These are phyloP conservation scores for Flaveria bidentis DNA, from an alignment of 129 eudicot genomes.

Conservation along the genomic window DNA sequence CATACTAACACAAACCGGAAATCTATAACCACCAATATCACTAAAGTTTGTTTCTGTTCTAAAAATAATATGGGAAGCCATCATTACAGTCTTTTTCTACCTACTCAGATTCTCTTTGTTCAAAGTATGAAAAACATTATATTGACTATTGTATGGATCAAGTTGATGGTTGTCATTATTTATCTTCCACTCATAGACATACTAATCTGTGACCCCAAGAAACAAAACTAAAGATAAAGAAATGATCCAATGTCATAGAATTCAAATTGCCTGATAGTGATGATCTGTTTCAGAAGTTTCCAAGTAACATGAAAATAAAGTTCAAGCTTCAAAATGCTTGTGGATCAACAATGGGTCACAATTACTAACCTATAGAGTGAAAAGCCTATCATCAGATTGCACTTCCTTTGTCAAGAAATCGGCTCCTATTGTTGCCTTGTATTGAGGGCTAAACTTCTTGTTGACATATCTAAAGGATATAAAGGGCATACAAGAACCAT, in stretches of 20 bases:
- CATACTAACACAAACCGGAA: not conserved
- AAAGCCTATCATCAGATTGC: constrained; percentile 94
- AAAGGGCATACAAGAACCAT: constrained; percentile 46
- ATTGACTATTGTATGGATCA: not conserved
- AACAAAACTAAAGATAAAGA: not conserved
- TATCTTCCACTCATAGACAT: not conserved
- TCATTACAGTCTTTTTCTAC: not conserved
- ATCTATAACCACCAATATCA: not conserved
- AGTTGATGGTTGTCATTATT: not conserved
- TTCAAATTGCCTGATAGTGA: not conserved
- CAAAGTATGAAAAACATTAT: not conserved
- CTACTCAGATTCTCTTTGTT: not conserved
- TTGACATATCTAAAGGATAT: constrained; percentile 70
- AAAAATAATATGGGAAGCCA: not conserved
- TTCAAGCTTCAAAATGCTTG: not conserved
- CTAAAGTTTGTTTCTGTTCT: not conserved
- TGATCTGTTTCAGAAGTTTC: not conserved
- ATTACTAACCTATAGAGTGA: constrained; percentile 83
- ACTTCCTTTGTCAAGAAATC: constrained; percentile 99
- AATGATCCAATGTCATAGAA: not conserved
- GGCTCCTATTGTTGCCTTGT: constrained; percentile 98
- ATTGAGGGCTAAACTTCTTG: constrained; percentile 95
- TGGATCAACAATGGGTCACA: not conserved
- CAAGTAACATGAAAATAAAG: not conserved
- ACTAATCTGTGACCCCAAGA: not conserved